Evolutionary conservation across 2,329 filamentous ascomycete species (phyloP).

Genomic region (Atkinsonella hypoxylon): DNA sequence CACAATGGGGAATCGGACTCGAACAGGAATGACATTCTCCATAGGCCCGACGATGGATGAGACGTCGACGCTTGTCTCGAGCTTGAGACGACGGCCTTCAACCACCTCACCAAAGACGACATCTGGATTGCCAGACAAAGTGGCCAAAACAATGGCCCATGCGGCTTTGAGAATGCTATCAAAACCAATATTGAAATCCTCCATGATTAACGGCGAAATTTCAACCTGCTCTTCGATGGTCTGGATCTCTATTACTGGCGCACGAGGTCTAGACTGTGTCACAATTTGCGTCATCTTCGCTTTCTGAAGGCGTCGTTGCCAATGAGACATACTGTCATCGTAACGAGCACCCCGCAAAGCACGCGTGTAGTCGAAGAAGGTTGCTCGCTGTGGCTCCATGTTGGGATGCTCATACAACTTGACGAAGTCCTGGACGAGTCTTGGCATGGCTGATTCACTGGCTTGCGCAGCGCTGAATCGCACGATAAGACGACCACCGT

Average conservation of each 20-base stretch:
- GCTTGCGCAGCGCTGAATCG: conserved; percentile 38
- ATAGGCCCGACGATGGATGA: conserved; percentile 34
- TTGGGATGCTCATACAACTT: conserved; percentile 30
- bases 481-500: conserved; percentile 35
- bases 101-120: conserved; percentile 45
- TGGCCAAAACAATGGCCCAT: conserved; percentile 44
- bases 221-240: conserved; percentile 28
- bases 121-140: conserved; percentile 34
- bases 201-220: conserved; percentile 22
- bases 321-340: conserved; percentile 31
- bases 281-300: conserved; percentile 35
- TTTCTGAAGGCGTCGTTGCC: conserved; percentile 31
- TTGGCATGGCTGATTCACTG: conserved; percentile 31
- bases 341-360: conserved; percentile 24
- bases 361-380: conserved; percentile 36
- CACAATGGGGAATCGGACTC: conserved; percentile 31
- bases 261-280: conserved; percentile 28
- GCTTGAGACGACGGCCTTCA: conserved; percentile 31
- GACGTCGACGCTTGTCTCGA: conserved; percentile 42
- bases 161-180: conserved; percentile 44
- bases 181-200: conserved; percentile 33
- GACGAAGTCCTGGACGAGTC: conserved; percentile 36
- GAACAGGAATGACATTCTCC: conserved; percentile 35
- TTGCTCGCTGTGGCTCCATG: conserved; percentile 23
- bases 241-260: conserved; percentile 25